Conservation (phyloP, 192 early-diverging fungal genomes). For the Entomortierella chlamydospora region DNA sequence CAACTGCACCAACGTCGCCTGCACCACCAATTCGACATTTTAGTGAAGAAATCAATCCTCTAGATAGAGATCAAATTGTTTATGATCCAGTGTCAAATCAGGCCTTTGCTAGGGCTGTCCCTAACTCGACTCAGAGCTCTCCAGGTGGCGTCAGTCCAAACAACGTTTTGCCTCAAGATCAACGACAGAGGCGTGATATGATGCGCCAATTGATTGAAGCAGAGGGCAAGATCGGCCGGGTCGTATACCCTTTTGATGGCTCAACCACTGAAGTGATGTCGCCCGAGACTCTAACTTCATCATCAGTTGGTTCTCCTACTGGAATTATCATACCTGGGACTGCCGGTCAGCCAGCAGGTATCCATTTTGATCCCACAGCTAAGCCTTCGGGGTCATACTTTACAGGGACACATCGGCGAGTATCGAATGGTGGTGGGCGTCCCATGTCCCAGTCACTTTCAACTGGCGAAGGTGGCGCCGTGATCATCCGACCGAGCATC, state of each 20-base stretch:
- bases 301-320: constrained; percentile 20
- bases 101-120: constrained; percentile 26
- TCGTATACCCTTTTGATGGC: constrained; percentile 20
- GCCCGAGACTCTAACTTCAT: constrained; percentile 24
- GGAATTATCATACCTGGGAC: constrained; percentile 17
- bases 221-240: background rate
- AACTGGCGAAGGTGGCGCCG: constrained; percentile 9
- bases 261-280: constrained; percentile 4
- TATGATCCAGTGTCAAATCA: constrained; percentile 41
- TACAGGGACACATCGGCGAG: constrained; percentile 11
- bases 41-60: constrained; percentile 48
- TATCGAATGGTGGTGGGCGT: constrained; percentile 27
- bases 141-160: constrained; percentile 48
- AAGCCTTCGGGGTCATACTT: constrained; percentile 27
- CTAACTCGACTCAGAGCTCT: constrained; percentile 40
- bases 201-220: constrained; percentile 38
- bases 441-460: background rate
- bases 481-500: constrained; percentile 13
- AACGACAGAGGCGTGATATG: constrained; percentile 18
- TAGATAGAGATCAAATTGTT: constrained; percentile 43
- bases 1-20: constrained; percentile 65
- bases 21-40: constrained; percentile 28
- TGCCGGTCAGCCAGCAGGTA: constrained; percentile 20
- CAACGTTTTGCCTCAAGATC: constrained; percentile 2
- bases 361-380: constrained; percentile 41